These are phyloP conservation scores for Ophiostoma fasciatum DNA, from an alignment of 2,329 filamentous ascomycete species.

Conservation along the genomic window DNA sequence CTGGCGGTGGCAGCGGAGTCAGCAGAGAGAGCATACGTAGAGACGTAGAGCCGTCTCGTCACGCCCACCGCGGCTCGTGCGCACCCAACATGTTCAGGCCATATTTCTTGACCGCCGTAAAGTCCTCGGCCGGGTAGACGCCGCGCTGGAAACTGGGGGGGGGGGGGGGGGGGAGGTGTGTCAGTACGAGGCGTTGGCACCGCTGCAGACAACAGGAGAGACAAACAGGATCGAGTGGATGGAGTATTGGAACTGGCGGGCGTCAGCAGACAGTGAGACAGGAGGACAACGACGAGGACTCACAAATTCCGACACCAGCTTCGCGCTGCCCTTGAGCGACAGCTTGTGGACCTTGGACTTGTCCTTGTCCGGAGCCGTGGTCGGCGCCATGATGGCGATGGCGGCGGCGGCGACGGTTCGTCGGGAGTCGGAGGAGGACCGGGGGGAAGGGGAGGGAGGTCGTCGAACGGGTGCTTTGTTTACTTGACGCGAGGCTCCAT, in stretches of 20 bases:
- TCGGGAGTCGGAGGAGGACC: too few species aligned
- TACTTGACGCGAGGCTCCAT: too few species aligned
- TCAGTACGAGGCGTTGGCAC: too few species aligned
- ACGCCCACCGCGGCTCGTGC: too few species aligned
- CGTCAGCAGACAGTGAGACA: background rate
- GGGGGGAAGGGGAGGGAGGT: too few species aligned
- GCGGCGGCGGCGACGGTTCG: background rate
- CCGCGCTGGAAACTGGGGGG: conserved; percentile 64
- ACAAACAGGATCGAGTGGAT: conserved; percentile 88
- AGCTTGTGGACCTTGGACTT: conserved; percentile 93
- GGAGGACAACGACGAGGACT: too few species aligned
- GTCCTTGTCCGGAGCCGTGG: conserved; percentile 31
- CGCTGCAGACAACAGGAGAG: background rate
- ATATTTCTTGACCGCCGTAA: conserved; percentile 97
- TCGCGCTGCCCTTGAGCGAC: conserved; percentile 68
- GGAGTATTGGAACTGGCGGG: conserved; percentile 74
- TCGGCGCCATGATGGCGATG: conserved; percentile 9
- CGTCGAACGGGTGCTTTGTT: too few species aligned
- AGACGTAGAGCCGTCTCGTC: too few species aligned
- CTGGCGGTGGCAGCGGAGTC: conserved; percentile 28
- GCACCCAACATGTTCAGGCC: conserved; percentile 86
- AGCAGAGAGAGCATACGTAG: background rate
- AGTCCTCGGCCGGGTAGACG: conserved; percentile 88
- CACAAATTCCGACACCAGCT: conserved; percentile 91
- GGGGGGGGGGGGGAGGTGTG: too few species aligned